These are phyloP conservation scores for Xylariaceae sp. DNA, from an alignment of 2,329 filamentous ascomycete species.

Conservation along the genomic window DNA sequence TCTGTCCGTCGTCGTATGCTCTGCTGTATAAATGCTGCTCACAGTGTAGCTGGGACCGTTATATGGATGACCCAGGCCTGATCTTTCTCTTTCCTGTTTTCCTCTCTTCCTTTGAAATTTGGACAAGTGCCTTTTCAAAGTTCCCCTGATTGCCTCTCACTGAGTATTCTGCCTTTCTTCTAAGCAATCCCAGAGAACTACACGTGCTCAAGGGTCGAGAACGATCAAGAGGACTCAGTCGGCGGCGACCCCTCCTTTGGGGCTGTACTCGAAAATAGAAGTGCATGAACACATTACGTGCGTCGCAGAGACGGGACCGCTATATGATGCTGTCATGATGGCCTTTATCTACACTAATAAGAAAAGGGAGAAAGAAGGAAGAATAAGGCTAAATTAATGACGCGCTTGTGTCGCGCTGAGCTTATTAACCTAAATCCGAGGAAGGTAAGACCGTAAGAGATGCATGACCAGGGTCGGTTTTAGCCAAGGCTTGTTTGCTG, in stretches of 20 bases:
- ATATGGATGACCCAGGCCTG: too few species aligned
- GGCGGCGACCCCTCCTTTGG: constrained; percentile 46
- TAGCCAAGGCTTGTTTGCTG: too few species aligned
- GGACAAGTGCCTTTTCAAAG: not conserved
- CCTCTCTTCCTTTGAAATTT: constrained; percentile 1
- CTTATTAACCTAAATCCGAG: too few species aligned
- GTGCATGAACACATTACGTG: constrained; percentile 20
- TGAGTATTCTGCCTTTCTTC: too few species aligned
- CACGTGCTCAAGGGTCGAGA: constrained; percentile 22
- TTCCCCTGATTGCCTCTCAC: not conserved
- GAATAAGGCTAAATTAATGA: too few species aligned
- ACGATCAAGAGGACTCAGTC: constrained; percentile 33
- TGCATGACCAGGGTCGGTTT: too few species aligned
- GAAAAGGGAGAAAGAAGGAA: constrained; percentile 16
- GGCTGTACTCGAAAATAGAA: constrained; percentile 34
- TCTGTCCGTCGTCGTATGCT: too few species aligned
- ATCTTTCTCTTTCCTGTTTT: too few species aligned
- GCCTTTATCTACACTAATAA: constrained; percentile 13
- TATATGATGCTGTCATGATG: constrained; percentile 20
- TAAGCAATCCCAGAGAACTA: too few species aligned
- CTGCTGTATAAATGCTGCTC: constrained; percentile 6
- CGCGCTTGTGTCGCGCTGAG: too few species aligned
- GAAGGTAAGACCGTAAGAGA: too few species aligned
- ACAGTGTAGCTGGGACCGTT: too few species aligned
- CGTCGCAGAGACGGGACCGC: constrained; percentile 17